These are phyloP conservation scores for Candida germanica DNA, from an alignment of 805 yeast species.

Conservation along the genomic window DNA sequence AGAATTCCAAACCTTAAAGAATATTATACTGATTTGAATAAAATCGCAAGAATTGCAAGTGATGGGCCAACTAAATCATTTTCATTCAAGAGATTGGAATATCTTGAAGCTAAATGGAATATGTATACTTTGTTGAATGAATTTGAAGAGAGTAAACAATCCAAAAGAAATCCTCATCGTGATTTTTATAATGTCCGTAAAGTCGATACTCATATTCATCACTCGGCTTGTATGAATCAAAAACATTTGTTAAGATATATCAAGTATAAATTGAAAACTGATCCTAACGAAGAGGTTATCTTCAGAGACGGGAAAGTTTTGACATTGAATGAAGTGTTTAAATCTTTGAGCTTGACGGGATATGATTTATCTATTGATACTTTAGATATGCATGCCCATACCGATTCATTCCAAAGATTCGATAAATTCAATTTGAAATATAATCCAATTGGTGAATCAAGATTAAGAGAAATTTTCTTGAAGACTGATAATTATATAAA, in stretches of 20 bases:
- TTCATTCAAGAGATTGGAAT: constrained; percentile 91
- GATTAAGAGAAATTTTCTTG: constrained; percentile 91
- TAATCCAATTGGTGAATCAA: constrained; percentile 97
- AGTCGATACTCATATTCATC: constrained; percentile 98
- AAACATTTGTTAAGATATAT: constrained; percentile 92
- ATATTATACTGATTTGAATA: constrained; percentile 79
- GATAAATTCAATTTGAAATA: constrained; percentile 96
- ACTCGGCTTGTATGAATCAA: constrained; percentile 98
- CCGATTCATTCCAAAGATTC: constrained; percentile 95
- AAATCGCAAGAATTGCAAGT: constrained; percentile 68
- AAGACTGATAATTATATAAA: constrained; percentile 91
- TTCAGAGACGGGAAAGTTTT: constrained; percentile 88
- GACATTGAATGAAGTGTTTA: constrained; percentile 85
- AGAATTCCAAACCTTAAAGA: constrained; percentile 82
- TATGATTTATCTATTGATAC: constrained; percentile 96
- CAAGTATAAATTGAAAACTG: constrained; percentile 86
- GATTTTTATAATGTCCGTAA: constrained; percentile 96
- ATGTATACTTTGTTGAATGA: constrained; percentile 84
- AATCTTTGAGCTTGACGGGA: constrained; percentile 86
- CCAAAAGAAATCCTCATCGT: constrained; percentile 92
- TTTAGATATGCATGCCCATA: constrained; percentile 98
- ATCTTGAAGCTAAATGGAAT: constrained; percentile 95
- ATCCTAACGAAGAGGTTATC: constrained; percentile 86
- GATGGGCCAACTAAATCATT: constrained; percentile 97
- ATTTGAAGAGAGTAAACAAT: constrained; percentile 85